Evolutionary conservation across 2,329 filamentous ascomycete species (phyloP), one percentile per base, ranked within the genome.

Genomic region (Trichophyton rubrum): DNA sequence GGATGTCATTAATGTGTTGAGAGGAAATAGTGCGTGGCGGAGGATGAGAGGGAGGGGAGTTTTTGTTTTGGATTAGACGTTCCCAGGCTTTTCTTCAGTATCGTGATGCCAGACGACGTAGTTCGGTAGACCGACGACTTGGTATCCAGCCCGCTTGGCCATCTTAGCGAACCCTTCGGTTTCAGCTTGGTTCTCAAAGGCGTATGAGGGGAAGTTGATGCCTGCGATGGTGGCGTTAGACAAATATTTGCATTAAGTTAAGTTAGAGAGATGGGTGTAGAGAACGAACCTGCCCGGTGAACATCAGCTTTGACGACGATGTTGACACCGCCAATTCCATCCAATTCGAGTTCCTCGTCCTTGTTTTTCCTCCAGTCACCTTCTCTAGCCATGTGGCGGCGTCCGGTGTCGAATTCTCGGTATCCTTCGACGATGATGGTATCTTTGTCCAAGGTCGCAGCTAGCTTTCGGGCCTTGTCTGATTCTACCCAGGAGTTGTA

Each of bases 401-500:
- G 88, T 24, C 90, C 89, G 2, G 93, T 99, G 64, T 92, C 84
- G 72, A 88, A 96, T 72, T 99, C 85, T 73, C 90, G 90, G 78
- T 99, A 99, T 55, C 92, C 93, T 81, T 99, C 93, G 24, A 89
- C 93, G 33, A 99, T 80, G 62, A 99, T 81, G 22, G 88, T 80
- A 68, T 96, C 85, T 71, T 90, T 91, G 66, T 87, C 82, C 20
- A 97, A 80, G 59, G 78, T 83, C 4, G 81, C 77, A n/a, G 86
- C 80, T 59, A 97, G 81, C 69, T 85, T 87, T 62, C 87, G 83
- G 56, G 83, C 90, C 74, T 92, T 88, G 58, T 91, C 86, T 8
- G 92, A 92, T 77, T 99, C 93, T 67, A 95, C 83, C 93, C 93
- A 99, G 1, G 93, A 97, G 76, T 99, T 99, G 79, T 99, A 99